Base-by-base conservation (phyloP, 345 rosid genomes). In the Bretschneidera sinensis region DNA sequence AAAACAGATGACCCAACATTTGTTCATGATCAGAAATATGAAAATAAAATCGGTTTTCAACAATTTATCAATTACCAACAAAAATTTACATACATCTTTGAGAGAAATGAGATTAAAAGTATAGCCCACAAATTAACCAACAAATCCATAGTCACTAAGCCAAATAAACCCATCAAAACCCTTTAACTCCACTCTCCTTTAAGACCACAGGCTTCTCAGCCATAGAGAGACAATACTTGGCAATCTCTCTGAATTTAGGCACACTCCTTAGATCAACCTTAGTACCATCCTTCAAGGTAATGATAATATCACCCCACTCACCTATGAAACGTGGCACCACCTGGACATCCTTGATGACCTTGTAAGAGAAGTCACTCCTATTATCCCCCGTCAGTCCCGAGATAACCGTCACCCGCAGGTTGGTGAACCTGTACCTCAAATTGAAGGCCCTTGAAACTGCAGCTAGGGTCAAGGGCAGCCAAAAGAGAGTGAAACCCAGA, bases 241-340 rank as follows among this genome's bases (percentile, higher is more conserved):
- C 96, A 51, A 87, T 80, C 77, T 87, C 90, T 73, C 99, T 82
- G 66, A 94, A 94, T 76, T 63, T 88, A 5, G 99, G 99, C 24
- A 86, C 99, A 54, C 96, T 86, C 76, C 95, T 77, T 6, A 89
- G 80, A 65, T 87, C 96, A 28, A 94, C 90, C 69, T 83, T 84
- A 1, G 97, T 86, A 0, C 92, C 96, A 57, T 89, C 97, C 62
- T 60, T 78, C 64, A 94, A 63, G 0, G 96, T 88, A 54, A 87
- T 94, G 49, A 94, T 56, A 63, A 90, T 71, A 60, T 94, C 97
- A 57, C 99, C 97, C 95, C 96, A 88, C 76, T 94, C 96, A 24
- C 99, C 99, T 14, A 88, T 76, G 54, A 94, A 85, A 53, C 99
- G 69, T 20, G 99, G 97, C 74, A 94, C 99, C 18, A 85, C 97